A percentile compares a stretch with the other conserved stretches of the same genome.
Evolutionary conservation across 148 eudicot genomes (phyloP).

Genomic region (Dysphania ambrosioides): DNA sequence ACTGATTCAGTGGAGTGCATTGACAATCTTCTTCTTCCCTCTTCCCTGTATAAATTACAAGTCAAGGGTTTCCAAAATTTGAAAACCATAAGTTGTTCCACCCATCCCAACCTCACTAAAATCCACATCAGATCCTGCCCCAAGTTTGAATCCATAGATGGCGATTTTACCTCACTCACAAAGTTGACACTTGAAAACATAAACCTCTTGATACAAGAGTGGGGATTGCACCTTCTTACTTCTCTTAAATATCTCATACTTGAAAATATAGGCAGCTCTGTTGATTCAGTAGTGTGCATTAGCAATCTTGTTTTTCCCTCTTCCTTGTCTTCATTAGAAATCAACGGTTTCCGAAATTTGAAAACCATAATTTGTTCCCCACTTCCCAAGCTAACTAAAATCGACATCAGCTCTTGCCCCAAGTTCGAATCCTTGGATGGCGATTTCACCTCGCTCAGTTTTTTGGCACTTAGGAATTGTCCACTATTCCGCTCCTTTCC

Average conservation of each 20-base stretch:
- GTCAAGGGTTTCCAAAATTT: too few relatives aligned
- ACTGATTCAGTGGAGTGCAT: not conserved
- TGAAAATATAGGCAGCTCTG: not conserved
- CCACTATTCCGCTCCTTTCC: not conserved
- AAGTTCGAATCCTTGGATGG: not conserved
- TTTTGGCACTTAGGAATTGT: not conserved
- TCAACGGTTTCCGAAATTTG: not conserved
- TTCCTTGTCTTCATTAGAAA: not conserved
- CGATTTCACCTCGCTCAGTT: too few relatives aligned
- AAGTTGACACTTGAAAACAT: too few relatives aligned
- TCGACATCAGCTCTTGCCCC: not conserved
- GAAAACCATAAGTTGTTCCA: too few relatives aligned
- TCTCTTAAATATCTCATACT: not conserved
- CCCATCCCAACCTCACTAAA: not conserved
- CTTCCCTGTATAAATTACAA: too few relatives aligned
- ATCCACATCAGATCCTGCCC: not conserved
- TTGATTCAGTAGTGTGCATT: not conserved
- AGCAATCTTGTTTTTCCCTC: slow-evolving; percentile 1
- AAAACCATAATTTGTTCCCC: not conserved
- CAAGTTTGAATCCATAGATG: not conserved
- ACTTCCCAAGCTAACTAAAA: not conserved
- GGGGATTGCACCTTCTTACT: slow-evolving; percentile 1
- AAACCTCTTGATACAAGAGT: not conserved
- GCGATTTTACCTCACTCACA: not conserved
- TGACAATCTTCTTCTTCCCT: not conserved